Evolutionary conservation across 352 stramenopile genomes (phyloP), one percentile per base, ranked within the genome.

Genomic region (Phytophthora cactorum): DNA sequence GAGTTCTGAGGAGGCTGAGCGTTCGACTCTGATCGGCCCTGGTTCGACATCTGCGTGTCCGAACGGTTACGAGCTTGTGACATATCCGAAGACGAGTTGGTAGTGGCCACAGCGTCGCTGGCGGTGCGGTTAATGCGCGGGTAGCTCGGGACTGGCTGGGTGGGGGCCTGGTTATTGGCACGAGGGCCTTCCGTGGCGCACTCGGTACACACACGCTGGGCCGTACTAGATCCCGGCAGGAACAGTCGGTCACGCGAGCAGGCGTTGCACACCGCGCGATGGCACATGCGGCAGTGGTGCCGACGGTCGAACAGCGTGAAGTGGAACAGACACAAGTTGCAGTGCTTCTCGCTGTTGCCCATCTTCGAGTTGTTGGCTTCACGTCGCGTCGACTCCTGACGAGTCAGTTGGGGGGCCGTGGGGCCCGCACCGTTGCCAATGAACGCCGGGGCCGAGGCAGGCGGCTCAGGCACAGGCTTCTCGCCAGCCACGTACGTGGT

Each of bases 211-310:
- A 96, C 89, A n/a, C 89, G 86, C 55, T 95, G 87, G 9, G 89
- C 86, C n/a, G 88, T 97, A 59, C 85, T 93, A 2, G 84, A 92
- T 17, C 86, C 84, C 0, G 89, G 87, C 47, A 97, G 59, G 68
- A 96, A 95, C 8, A 97, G 80, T 2, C 89, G 78, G 58, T 96
- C 89, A 28, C 86, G 82, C 39, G 88, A 96, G 63, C 89, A 97
- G 1, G 89, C 88, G 45, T 95, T 95, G 71, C 89, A 97, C 5
- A 97, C 86, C 1, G 89, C 88, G 25, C 88, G 88, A 61, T 95
- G 86, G 59, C 89, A 97, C 82, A 97, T 94, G 49, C 89, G 89
- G 55, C 89, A 97, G 64, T 97, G 89, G 63, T 97, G 89, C 51
- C 89, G 88, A 15, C 89, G 86, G 58, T 96, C 87, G 52, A 97